A percentile compares a stretch with the other conserved stretches of the same genome.
phyloP scores from a whole-genome alignment of 768 basidiomycete species.

The Kwoniella newhampshirensis region DNA sequence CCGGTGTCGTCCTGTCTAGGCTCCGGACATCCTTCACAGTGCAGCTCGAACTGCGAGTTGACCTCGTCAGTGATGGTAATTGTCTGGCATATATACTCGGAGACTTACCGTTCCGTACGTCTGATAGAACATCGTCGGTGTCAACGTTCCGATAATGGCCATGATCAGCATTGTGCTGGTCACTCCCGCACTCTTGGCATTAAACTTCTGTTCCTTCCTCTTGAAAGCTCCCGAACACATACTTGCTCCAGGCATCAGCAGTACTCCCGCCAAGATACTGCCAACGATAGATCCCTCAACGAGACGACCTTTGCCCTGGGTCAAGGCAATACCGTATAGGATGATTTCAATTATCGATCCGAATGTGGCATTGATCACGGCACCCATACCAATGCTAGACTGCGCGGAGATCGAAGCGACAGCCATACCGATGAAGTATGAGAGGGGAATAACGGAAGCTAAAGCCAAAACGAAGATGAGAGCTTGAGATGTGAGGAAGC shows the following conservation, averaged over 20 bases:
- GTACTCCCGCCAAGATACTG: conserved; percentile 87
- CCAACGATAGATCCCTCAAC: conserved; percentile 98
- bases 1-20: conserved; percentile 6
- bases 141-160: conserved; percentile 94
- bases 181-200: conserved; percentile 97
- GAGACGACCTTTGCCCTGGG: conserved; percentile 84
- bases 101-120: conserved; percentile 88
- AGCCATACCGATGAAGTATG: conserved; percentile 99
- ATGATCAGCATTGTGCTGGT: conserved; percentile 99
- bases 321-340: conserved; percentile 83
- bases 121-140: conserved; percentile 96
- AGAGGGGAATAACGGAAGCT: conserved; percentile 89
- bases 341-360: conserved; percentile 98
- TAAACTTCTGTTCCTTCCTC: conserved; percentile 95
- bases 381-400: conserved; percentile 97
- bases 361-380: conserved; percentile 98
- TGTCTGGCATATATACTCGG: conserved; percentile 8
- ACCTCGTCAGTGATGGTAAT: conserved; percentile 1
- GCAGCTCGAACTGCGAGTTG: conserved; percentile 40
- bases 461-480: conserved; percentile 81
- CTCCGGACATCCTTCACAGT: conserved; percentile 51
- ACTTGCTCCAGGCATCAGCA: conserved; percentile 93
- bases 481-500: conserved; percentile 67
- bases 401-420: conserved; percentile 99
- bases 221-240: conserved; percentile 89